phyloP scores from a whole-genome alignment of 1,284 basidiomycete genomes.

The Leccinum solheimii region DNA sequence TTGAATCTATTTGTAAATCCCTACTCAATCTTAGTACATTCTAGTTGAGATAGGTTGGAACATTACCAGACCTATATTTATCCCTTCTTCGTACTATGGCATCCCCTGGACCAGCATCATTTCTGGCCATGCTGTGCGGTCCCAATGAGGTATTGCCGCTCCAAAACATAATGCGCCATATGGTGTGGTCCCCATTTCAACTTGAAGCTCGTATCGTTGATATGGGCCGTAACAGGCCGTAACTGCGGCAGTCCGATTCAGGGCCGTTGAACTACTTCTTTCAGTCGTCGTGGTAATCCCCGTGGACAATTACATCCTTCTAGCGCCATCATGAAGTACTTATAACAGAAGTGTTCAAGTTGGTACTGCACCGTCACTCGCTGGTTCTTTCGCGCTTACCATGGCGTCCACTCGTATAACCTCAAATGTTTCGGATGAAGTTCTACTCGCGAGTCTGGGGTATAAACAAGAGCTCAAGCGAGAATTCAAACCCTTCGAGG shows the following conservation, averaged over 20 bases:
- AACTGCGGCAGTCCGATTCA: not conserved
- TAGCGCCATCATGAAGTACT: not conserved
- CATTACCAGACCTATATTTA: not conserved
- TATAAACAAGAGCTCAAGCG: slow-evolving; percentile 48
- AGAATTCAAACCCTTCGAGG: slow-evolving; percentile 27
- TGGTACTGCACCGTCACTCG: not conserved
- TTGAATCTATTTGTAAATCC: no score
- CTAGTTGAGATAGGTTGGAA: not conserved
- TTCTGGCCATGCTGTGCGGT: not conserved
- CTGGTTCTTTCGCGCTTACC: not conserved
- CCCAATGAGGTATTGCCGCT: no score
- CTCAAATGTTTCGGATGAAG: slow-evolving; percentile 28
- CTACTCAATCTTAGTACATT: not conserved
- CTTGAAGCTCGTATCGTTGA: no score
- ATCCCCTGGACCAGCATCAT: not conserved
- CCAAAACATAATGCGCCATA: no score
- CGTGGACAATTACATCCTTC: not conserved
- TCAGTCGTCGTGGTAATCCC: no score
- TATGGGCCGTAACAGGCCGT: not conserved
- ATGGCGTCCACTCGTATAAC: not conserved
- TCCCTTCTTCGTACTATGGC: no score
- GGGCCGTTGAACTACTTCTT: not conserved
- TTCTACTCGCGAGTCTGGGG: slow-evolving; percentile 37
- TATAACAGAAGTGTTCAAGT: not conserved
- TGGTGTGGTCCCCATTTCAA: not conserved